These are phyloP conservation scores for Paecilomyces niveus DNA, from an alignment of 2,329 filamentous ascomycete genomes.

Conservation along the genomic window DNA sequence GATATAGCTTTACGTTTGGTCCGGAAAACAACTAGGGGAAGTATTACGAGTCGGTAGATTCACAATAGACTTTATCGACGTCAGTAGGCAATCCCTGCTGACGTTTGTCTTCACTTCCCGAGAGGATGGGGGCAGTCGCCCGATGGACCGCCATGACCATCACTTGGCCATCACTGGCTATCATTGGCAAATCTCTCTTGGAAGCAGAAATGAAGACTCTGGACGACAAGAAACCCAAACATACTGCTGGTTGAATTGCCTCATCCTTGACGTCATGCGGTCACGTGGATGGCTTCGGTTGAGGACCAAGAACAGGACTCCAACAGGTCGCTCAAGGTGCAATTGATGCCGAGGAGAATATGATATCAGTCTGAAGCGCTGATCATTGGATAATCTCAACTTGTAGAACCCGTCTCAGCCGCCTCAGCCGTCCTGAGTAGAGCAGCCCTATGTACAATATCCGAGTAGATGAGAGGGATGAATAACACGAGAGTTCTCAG, in stretches of 20 bases:
- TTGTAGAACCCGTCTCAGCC: not conserved
- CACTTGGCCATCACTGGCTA: not conserved
- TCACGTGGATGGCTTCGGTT: not conserved
- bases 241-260: not conserved
- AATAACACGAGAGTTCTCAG: not conserved
- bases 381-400: not conserved
- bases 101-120: not conserved
- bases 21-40: slow-evolving; percentile 9
- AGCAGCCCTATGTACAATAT: not conserved
- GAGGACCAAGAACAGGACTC: not conserved
- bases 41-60: not conserved
- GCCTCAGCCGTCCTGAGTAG: not conserved
- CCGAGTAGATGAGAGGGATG: not conserved
- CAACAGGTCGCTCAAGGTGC: not conserved
- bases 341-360: not conserved
- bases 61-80: not conserved
- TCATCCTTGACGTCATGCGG: not conserved
- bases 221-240: not conserved
- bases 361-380: not conserved
- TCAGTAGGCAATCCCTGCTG: not conserved
- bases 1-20: not conserved
- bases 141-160: not conserved
- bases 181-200: not conserved
- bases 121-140: not conserved
- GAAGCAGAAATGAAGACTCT: not conserved